These are phyloP conservation scores for Nadsonia commutata DNA, from an alignment of 1,139 yeast species.

Conservation along the genomic window DNA sequence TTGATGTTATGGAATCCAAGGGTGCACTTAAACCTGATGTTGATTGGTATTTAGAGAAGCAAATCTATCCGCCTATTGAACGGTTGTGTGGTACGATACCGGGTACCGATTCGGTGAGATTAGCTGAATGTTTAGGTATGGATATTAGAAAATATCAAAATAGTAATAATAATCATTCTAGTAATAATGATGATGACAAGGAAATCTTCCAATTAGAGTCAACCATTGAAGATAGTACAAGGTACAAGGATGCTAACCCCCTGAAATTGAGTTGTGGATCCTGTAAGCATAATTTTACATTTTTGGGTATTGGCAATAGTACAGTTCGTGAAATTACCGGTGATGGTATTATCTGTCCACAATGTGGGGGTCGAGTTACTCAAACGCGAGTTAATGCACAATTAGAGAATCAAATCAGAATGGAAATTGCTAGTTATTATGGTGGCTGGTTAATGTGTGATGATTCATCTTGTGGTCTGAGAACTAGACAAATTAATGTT, in stretches of 20 bases:
- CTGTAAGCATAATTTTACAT: conserved; percentile 41
- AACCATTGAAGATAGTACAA: conserved; percentile 63
- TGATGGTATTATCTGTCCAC: conserved; percentile 56
- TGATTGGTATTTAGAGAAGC: conserved; percentile 69
- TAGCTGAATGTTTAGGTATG: conserved; percentile 66
- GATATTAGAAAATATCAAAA: conserved; percentile 50
- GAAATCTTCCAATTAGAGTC: conserved; percentile 67
- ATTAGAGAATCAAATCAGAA: conserved; percentile 54
- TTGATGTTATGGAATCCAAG: conserved; percentile 48
- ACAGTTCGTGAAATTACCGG: conserved; percentile 42
- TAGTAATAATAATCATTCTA: conserved; percentile 14
- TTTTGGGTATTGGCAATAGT: conserved; percentile 27
- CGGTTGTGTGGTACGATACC: conserved; percentile 76
- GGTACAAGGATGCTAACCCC: conserved; percentile 53
- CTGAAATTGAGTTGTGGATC: conserved; percentile 52
- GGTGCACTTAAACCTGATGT: conserved; percentile 54
- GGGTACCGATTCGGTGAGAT: conserved; percentile 68
- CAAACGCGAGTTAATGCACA: conserved; percentile 50
- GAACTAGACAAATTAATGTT: conserved; percentile 76
- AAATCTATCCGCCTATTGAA: conserved; percentile 81
- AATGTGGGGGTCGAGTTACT: conserved; percentile 40
- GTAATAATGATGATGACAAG: conserved; percentile 26
- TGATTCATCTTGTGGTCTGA: conserved; percentile 66
- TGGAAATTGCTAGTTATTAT: conserved; percentile 62
- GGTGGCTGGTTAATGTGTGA: conserved; percentile 79